Evolutionary conservation across 208 protist genomes (phyloP).

Genomic region (Crithidia fasciculata): DNA sequence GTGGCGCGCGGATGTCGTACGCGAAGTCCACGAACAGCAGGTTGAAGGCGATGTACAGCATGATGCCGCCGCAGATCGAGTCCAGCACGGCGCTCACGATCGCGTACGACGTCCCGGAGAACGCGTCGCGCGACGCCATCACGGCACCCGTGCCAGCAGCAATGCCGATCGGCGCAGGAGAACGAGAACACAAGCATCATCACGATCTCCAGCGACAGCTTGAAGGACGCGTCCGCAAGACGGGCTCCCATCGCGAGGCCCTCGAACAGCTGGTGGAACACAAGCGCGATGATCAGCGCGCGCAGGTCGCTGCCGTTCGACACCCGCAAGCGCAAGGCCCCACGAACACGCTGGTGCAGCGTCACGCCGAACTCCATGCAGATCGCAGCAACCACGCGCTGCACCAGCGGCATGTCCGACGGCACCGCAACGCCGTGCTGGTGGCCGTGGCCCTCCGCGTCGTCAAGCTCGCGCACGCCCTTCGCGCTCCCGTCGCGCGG

Average conservation of each 20-base stretch:
- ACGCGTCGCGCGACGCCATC: slow-evolving; percentile 16
- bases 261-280: slow-evolving; percentile 80
- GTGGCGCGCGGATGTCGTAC: slow-evolving; percentile 39
- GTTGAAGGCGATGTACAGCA: slow-evolving; percentile 75
- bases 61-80: slow-evolving; percentile 70
- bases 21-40: slow-evolving; percentile 70
- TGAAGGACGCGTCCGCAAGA: slow-evolving; percentile 59
- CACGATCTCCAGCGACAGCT: slow-evolving; percentile 37
- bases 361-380: slow-evolving; percentile 76
- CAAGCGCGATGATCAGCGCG: slow-evolving; percentile 55
- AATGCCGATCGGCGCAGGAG: slow-evolving; percentile 54
- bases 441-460: slow-evolving; percentile 22
- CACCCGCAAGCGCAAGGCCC: slow-evolving; percentile 60
- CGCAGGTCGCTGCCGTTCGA: slow-evolving; percentile 35
- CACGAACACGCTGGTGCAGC: slow-evolving; percentile 73
- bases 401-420: slow-evolving; percentile 17
- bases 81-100: slow-evolving; percentile 49
- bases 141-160: slow-evolving; percentile 39
- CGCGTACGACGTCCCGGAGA: slow-evolving; percentile 37
- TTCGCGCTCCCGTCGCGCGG: neutral
- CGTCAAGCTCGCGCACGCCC: neutral
- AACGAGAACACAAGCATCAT: slow-evolving; percentile 53
- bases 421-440: slow-evolving; percentile 24
- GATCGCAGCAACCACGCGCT: slow-evolving; percentile 44
- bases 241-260: slow-evolving; percentile 63